Evolutionary conservation across 202 grass and related monocot genomes (phyloP).

Genomic region (Tripidium arundinaceum): DNA sequence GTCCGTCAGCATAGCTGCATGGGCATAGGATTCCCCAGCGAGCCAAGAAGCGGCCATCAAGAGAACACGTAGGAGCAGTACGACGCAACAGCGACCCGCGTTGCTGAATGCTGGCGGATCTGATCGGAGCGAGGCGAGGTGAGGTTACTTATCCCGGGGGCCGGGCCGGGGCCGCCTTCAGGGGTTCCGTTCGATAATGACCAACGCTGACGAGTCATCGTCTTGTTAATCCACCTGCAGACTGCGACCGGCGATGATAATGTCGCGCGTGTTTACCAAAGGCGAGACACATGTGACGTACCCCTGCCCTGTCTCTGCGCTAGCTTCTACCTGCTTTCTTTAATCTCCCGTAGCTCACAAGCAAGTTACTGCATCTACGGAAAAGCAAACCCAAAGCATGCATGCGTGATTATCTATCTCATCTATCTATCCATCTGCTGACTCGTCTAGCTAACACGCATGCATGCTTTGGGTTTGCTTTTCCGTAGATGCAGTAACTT

Average conservation of each 20-base stretch:
- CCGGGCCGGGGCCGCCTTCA: too few relatives aligned
- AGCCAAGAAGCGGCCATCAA: too few relatives aligned
- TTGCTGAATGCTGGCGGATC: not conserved
- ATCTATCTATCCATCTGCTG: not conserved
- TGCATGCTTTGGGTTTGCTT: not conserved
- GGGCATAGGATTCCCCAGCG: not conserved
- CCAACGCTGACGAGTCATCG: too few relatives aligned
- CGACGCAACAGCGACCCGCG: not conserved
- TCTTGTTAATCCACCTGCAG: too few relatives aligned
- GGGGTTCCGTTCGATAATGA: too few relatives aligned
- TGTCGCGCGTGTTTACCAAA: too few relatives aligned
- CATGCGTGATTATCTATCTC: not conserved
- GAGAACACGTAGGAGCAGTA: too few relatives aligned
- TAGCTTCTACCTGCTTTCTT: not conserved
- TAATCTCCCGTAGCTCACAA: slow-evolving; percentile 27
- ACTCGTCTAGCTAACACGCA: not conserved
- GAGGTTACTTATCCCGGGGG: too few relatives aligned
- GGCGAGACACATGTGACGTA: not conserved
- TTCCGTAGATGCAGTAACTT: slow-evolving; percentile 16
- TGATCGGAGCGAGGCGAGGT: too few relatives aligned
- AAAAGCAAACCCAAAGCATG: slow-evolving; percentile 7
- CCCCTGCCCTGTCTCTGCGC: not conserved
- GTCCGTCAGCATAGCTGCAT: not conserved
- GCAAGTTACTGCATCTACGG: slow-evolving; percentile 25
- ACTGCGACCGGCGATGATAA: too few relatives aligned